These are phyloP conservation scores for Trichosanthes truncata DNA, from an alignment of 306 rosid species.

Conservation along the genomic window DNA sequence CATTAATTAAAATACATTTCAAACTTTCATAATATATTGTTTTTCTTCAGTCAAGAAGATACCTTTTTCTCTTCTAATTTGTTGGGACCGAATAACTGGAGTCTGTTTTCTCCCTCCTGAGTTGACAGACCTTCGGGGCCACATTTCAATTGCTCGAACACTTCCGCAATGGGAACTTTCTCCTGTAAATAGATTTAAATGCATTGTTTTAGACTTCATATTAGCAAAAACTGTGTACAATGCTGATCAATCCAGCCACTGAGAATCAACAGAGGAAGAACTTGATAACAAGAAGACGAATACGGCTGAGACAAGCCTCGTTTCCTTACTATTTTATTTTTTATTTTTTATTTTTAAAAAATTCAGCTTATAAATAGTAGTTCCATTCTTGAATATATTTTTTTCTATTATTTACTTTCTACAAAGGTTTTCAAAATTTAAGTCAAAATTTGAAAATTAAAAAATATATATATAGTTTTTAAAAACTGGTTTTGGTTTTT, in stretches of 20 bases:
- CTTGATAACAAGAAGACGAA: no score
- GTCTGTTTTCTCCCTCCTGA: conserved; percentile 72
- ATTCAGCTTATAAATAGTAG: no score
- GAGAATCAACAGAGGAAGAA: background rate
- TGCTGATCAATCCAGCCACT: background rate
- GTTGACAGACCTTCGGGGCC: conserved; percentile 59
- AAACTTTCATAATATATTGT: background rate
- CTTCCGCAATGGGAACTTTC: conserved; percentile 80
- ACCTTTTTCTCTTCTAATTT: conserved; percentile 97
- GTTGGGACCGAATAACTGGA: conserved; percentile 89
- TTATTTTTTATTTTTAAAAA: no score
- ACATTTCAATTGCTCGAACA: conserved; percentile 83
- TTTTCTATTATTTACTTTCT: no score
- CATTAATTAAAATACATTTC: background rate
- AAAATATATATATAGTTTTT: no score
- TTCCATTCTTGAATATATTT: no score
- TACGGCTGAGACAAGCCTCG: no score
- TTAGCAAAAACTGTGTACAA: background rate
- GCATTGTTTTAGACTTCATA: background rate
- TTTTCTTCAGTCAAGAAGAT: background rate
- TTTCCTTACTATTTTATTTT: no score
- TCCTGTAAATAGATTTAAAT: conserved; percentile 44
- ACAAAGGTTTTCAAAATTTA: no score
- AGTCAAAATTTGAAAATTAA: no score
- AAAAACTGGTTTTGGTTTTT: no score